phyloP scores from a whole-genome alignment of 495 filamentous ascomycete genomes.

The Xylaria scruposa region DNA sequence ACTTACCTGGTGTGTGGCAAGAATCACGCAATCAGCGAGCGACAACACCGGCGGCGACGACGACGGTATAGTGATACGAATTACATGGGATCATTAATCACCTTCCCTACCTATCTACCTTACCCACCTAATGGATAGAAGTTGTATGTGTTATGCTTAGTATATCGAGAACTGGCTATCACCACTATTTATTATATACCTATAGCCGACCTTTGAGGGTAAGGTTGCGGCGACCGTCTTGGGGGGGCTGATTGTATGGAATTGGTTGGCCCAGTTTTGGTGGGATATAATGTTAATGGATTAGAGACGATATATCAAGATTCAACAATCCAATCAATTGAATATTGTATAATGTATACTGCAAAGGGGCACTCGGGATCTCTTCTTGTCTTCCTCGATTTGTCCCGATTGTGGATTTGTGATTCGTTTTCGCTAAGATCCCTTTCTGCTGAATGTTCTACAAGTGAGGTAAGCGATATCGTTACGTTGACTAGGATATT shows the following conservation, averaged over 20 bases:
- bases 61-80: background rate
- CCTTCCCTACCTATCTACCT: background rate
- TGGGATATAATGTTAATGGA: constrained; percentile 31
- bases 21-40: background rate
- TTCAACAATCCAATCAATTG: constrained; percentile 5
- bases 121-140: constrained; percentile 19
- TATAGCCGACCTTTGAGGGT: constrained; percentile 14
- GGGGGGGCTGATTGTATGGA: constrained; percentile 11
- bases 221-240: background rate
- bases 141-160: constrained; percentile 24
- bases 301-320: constrained; percentile 25
- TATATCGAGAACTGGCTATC: constrained; percentile 18
- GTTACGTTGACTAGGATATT: background rate
- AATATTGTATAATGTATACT: constrained; percentile 8
- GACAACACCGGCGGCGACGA: background rate
- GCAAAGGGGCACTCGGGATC: background rate
- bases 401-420: background rate
- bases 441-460: background rate
- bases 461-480: background rate
- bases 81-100: background rate
- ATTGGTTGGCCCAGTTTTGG: constrained; percentile 19
- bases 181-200: constrained; percentile 24
- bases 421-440: background rate
- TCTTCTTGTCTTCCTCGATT: background rate
- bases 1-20: background rate